phyloP scores from a whole-genome alignment of 2,329 filamentous ascomycete genomes.

The Epichloe bromicola region DNA sequence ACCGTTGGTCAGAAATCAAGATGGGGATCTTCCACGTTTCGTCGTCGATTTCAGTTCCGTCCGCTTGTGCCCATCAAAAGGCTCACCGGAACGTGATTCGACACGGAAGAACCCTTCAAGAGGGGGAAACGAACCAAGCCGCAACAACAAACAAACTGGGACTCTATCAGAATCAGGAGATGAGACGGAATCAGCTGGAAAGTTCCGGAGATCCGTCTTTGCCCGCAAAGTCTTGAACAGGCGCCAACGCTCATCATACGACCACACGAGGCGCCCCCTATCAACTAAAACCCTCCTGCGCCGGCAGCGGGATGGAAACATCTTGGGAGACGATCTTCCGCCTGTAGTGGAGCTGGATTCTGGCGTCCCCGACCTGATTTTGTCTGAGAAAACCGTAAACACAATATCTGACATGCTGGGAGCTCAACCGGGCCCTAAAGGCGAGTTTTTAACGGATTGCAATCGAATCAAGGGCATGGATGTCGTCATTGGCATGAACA shows the following conservation, averaged over 20 bases:
- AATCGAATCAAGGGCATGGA: background rate
- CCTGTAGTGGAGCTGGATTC: background rate
- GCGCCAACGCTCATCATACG: background rate
- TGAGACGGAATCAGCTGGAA: background rate
- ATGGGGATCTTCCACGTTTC: background rate
- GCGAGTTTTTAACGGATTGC: background rate
- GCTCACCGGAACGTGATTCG: background rate
- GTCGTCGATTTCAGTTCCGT: background rate
- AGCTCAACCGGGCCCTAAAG: background rate
- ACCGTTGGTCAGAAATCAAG: background rate
- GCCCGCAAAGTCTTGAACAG: background rate
- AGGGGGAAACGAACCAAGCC: background rate
- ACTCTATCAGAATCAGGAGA: background rate
- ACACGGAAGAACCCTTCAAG: background rate
- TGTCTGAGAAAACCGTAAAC: background rate
- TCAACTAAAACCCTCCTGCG: background rate
- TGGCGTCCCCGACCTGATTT: background rate
- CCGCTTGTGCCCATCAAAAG: background rate
- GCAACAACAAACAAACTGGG: background rate
- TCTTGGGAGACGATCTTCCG: background rate
- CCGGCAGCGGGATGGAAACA: background rate
- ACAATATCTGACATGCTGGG: background rate
- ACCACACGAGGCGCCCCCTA: background rate
- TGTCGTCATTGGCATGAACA: slow-evolving; percentile 2
- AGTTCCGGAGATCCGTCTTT: background rate